A percentile compares a stretch with the other conserved stretches of the same genome.
Conservation (phyloP, 129 eudicot species). For the Tanacetum coccineum region DNA sequence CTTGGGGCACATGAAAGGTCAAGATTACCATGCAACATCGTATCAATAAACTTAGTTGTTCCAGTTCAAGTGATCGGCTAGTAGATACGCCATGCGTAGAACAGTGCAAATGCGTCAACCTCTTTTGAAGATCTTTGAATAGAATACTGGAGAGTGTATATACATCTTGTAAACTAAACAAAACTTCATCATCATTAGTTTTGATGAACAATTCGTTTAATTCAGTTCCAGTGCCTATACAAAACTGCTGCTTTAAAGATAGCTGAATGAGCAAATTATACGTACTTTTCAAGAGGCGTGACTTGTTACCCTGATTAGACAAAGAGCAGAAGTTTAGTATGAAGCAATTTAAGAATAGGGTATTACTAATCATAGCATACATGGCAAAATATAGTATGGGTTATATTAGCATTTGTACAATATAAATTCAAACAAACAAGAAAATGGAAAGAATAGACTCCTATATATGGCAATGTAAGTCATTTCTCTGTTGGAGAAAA, state of each 20-base stretch:
- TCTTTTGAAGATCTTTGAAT: conserved; percentile 42
- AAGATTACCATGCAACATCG: conserved; percentile 60
- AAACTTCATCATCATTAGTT: conserved; percentile 36
- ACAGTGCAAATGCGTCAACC: conserved; percentile 39
- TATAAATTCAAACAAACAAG: too few species aligned
- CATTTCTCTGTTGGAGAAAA: too few species aligned
- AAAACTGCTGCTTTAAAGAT: conserved; percentile 31
- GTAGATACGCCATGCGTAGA: conserved; percentile 29
- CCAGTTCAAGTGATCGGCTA: conserved; percentile 29
- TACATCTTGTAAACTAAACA: conserved; percentile 37
- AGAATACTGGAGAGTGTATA: conserved; percentile 46
- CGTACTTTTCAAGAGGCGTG: conserved; percentile 41
- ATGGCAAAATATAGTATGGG: neutral
- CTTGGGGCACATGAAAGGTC: conserved; percentile 33
- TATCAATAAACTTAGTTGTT: conserved; percentile 45
- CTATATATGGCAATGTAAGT: too few species aligned
- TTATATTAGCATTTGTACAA: too few species aligned
- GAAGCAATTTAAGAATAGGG: conserved; percentile 9
- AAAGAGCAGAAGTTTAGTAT: conserved; percentile 6
- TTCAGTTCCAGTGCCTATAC: conserved; percentile 31
- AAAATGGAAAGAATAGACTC: too few species aligned
- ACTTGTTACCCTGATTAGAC: conserved; percentile 48
- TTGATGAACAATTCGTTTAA: conserved; percentile 23
- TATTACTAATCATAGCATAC: neutral
- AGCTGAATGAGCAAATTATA: conserved; percentile 46